These are phyloP conservation scores for Scheffersomyces illinoinensis DNA, from an alignment of 1,139 yeast species.

Conservation along the genomic window DNA sequence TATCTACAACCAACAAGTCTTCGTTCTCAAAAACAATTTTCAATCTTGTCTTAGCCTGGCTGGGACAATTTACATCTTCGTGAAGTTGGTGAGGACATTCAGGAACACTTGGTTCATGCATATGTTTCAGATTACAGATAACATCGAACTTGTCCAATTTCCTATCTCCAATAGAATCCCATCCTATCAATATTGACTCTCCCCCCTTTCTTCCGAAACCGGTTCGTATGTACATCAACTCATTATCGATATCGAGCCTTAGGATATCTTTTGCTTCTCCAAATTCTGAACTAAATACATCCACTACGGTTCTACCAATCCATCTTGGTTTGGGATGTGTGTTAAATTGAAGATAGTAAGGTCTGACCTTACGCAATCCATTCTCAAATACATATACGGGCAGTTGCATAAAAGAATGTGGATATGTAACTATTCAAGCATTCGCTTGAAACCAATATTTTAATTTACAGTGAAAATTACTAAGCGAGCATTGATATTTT, in stretches of 20 bases:
- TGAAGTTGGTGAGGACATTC: slow-evolving; percentile 20
- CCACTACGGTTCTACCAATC: slow-evolving; percentile 44
- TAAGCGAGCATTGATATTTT: background rate
- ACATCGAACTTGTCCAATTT: slow-evolving; percentile 49
- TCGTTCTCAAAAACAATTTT: slow-evolving; percentile 49
- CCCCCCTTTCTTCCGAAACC: slow-evolving; percentile 28
- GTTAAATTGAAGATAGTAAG: slow-evolving; percentile 41
- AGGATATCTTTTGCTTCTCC: slow-evolving; percentile 33
- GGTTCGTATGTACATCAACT: slow-evolving; percentile 25
- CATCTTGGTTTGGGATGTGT: slow-evolving; percentile 53
- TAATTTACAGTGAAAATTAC: background rate
- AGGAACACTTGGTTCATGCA: slow-evolving; percentile 62
- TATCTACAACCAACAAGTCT: slow-evolving; percentile 59
- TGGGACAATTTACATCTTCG: background rate
- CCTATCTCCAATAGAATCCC: slow-evolving; percentile 20
- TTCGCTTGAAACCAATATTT: background rate
- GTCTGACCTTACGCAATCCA: slow-evolving; percentile 46
- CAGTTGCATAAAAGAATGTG: background rate
- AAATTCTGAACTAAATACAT: slow-evolving; percentile 46
- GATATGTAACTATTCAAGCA: background rate
- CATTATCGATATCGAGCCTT: slow-evolving; percentile 24
- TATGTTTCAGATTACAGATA: slow-evolving; percentile 48
- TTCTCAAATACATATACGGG: slow-evolving; percentile 27
- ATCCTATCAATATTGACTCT: slow-evolving; percentile 20
- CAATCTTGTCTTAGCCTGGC: slow-evolving; percentile 18